Percentiles rank a stretch among this genome's conserved stretches.
Evolutionary conservation across 257 asterid species (phyloP).

Genomic region (Apocynum venetum): DNA sequence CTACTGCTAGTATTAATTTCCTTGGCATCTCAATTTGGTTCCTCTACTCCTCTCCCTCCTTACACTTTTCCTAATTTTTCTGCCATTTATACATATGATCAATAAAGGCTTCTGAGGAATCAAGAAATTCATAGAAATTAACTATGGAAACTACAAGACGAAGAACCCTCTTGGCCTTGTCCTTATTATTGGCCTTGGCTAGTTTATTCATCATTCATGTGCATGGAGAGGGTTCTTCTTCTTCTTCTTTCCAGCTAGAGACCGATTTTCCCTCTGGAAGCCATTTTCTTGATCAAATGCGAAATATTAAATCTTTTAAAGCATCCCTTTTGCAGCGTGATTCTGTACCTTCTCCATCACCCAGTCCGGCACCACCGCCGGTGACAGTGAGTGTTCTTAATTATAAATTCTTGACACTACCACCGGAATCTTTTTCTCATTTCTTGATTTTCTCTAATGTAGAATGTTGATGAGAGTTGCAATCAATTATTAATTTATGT

Average conservation of each 20-base stretch:
- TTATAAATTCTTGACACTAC: neutral
- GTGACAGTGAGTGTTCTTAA: neutral
- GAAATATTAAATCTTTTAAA: constrained; percentile 20
- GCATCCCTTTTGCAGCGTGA: constrained; percentile 26
- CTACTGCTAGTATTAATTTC: neutral
- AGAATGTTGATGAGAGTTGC: neutral
- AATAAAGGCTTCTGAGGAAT: neutral
- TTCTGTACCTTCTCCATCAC: constrained; percentile 15
- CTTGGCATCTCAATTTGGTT: neutral
- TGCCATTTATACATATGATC: neutral
- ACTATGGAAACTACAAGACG: constrained; percentile 7
- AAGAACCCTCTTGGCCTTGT: neutral
- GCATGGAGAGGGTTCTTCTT: constrained; percentile 19
- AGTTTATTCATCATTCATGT: constrained; percentile 5
- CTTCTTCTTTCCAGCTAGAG: constrained; percentile 6
- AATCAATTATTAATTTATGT: too few species aligned
- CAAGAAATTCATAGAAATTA: neutral
- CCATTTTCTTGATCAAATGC: constrained; percentile 11
- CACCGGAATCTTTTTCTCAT: neutral
- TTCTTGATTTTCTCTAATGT: neutral
- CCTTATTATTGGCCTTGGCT: constrained; percentile 6
- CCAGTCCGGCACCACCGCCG: constrained; percentile 8
- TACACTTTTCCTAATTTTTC: neutral
- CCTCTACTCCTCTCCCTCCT: neutral
- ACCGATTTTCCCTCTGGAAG: neutral